These are phyloP conservation scores for Fusarium armeniacum DNA, from an alignment of 2,329 filamentous ascomycete genomes.

Conservation along the genomic window DNA sequence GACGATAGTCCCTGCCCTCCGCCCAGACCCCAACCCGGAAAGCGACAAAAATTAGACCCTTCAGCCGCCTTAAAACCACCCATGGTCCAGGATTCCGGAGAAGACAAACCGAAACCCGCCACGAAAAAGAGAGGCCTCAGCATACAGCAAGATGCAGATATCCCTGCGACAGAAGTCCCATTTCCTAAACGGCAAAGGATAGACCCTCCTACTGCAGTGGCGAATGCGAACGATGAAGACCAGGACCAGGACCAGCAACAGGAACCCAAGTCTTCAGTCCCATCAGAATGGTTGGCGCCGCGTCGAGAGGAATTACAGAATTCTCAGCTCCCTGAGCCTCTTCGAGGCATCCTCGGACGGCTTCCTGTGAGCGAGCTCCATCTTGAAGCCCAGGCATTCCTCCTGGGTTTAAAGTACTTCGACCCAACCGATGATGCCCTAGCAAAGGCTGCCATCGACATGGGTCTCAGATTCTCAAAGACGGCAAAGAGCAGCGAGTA, in stretches of 20 bases:
- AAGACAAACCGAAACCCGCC: slow-evolving; percentile 6
- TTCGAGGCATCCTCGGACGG: slow-evolving; percentile 9
- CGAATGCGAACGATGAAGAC: slow-evolving; percentile 6
- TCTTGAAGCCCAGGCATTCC: slow-evolving; percentile 30
- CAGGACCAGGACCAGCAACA: not conserved
- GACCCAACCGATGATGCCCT: slow-evolving; percentile 16
- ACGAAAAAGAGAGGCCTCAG: slow-evolving; percentile 31
- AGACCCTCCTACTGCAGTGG: slow-evolving; percentile 8
- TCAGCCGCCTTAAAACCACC: not conserved
- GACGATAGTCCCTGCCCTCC: slow-evolving; percentile 23
- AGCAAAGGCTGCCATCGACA: slow-evolving; percentile 36
- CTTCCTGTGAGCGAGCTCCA: slow-evolving; percentile 7
- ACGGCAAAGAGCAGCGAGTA: slow-evolving; percentile 36
- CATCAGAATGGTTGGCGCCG: slow-evolving; percentile 23
- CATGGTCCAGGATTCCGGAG: slow-evolving; percentile 6
- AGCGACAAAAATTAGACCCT: slow-evolving; percentile 3
- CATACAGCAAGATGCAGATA: slow-evolving; percentile 34
- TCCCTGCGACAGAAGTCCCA: slow-evolving; percentile 12
- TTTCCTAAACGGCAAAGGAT: slow-evolving; percentile 36
- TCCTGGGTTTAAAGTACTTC: slow-evolving; percentile 27
- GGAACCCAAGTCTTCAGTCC: not conserved
- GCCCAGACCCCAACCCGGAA: not conserved
- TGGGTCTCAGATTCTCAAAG: slow-evolving; percentile 35
- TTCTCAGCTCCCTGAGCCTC: slow-evolving; percentile 21
- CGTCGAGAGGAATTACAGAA: slow-evolving; percentile 8